These are phyloP conservation scores for Zygosaccharomyces bailii DNA, from an alignment of 805 yeast genomes.

Conservation along the genomic window DNA sequence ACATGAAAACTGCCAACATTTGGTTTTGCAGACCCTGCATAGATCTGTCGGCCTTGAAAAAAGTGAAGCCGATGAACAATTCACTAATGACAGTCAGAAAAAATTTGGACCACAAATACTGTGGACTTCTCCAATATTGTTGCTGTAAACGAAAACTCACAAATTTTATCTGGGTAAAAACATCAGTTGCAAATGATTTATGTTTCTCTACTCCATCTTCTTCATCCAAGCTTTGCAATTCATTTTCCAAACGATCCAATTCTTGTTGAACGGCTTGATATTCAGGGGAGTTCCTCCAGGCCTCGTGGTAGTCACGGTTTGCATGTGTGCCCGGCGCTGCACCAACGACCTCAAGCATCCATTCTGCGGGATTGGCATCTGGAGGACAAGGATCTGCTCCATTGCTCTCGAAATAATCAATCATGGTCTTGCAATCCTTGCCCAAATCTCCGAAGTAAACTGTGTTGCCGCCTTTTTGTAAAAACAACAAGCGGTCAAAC, in stretches of 20 bases:
- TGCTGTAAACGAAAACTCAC: constrained; percentile 55
- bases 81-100: constrained; percentile 51
- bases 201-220: constrained; percentile 34
- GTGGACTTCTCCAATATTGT: constrained; percentile 67
- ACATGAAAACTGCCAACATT: constrained; percentile 74
- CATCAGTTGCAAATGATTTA: constrained; percentile 45
- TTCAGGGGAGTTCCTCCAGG: constrained; percentile 72
- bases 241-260: constrained; percentile 60
- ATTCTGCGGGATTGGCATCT: constrained; percentile 78
- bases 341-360: constrained; percentile 86
- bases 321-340: constrained; percentile 81
- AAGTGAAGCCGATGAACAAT: constrained; percentile 69
- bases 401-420: constrained; percentile 59
- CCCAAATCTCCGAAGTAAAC: constrained; percentile 74
- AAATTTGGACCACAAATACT: constrained; percentile 57
- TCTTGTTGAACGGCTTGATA: constrained; percentile 55
- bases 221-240: constrained; percentile 42
- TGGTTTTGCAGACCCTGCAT: constrained; percentile 76
- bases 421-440: constrained; percentile 51
- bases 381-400: constrained; percentile 67
- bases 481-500: constrained; percentile 69
- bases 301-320: constrained; percentile 65
- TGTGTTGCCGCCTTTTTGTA: constrained; percentile 68
- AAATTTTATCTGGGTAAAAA: constrained; percentile 40
- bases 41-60: constrained; percentile 62